Base-by-base conservation (phyloP, 2,329 filamentous ascomycete genomes). In the Orbilia quercus region DNA sequence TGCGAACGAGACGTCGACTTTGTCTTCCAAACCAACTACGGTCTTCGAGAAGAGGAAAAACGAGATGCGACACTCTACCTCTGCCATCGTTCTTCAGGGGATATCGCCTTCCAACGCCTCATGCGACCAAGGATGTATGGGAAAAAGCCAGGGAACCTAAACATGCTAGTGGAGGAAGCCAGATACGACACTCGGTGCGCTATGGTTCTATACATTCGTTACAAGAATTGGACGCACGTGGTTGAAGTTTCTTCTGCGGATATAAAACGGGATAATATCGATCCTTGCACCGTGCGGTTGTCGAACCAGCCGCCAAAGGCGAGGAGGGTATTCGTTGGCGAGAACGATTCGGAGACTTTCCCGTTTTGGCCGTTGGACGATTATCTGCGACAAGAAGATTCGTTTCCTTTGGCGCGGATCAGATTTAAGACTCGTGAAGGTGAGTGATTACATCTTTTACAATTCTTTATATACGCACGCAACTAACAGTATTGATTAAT, bases 1-100 rank as follows among this genome's bases (percentile, higher is more conserved):
- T 66, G 54, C 25, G 69, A 74, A 53, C 20, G 62, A 50, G 40
- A 53, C 7, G 69, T 74, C 20, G 69, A 74, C 28, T 74, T 74
- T 44, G 62, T 67, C 42, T 74, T 74, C 31, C 60, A 74, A 59
- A 74, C 69, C 7, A 74, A 74, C 47, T 74, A 74, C 18, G 69
- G 69, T 16, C 69, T 74, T 28, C 45, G 69, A 16, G 69, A 74
- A 59, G 69, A 74, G 54, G 60, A 66, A 34, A 74, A 74, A 18
- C 60, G 60, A 36, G 62, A 74, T 47, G 69, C 69, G 0, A 66
- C 62, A 4, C 69, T 74, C 31, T 74, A 67, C 48, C 62, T 74
- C 20, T 74, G 69, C 48, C 69, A 74, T 16, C 69, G 69, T 40
- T 74, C 69, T 12, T 74, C 69, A 1, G 69, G 69, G 11, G 69